A percentile compares a stretch with the other conserved stretches of the same genome.
phyloP scores from a whole-genome alignment of 345 rosid genomes.

The Salix caprea region DNA sequence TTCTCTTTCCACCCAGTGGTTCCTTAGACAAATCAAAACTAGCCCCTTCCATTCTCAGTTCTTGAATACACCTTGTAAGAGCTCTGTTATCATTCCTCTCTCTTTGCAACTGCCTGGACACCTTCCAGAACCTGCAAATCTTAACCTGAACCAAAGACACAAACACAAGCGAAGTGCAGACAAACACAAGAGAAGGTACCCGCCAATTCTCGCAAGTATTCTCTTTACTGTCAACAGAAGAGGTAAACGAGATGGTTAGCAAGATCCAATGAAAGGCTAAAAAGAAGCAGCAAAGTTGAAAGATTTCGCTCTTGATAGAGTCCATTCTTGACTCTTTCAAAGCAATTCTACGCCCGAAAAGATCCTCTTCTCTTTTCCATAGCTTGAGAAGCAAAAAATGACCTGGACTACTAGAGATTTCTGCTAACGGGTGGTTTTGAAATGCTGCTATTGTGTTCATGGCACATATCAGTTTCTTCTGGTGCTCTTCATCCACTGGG shows the following conservation, averaged over 20 bases:
- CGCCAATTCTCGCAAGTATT: constrained; percentile 70
- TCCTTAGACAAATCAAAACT: constrained; percentile 89
- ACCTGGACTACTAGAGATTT: constrained; percentile 88
- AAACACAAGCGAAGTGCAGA: constrained; percentile 60
- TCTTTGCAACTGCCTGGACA: constrained; percentile 57
- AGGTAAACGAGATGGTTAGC: constrained; percentile 56
- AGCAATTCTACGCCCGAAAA: constrained; percentile 44
- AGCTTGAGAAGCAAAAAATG: constrained; percentile 83
- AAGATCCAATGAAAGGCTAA: constrained; percentile 64
- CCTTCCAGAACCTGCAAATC: constrained; percentile 72
- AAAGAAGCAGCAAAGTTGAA: constrained; percentile 76
- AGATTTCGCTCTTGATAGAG: constrained; percentile 73
- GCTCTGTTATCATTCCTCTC: constrained; percentile 68
- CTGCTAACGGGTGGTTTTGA: constrained; percentile 83
- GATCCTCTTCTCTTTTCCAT: constrained; percentile 88
- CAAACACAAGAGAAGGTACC: constrained; percentile 58
- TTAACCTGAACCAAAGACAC: constrained; percentile 66
- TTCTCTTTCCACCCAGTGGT: constrained; percentile 66
- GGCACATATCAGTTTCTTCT: constrained; percentile 35
- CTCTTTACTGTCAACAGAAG: constrained; percentile 31
- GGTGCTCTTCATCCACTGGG: constrained; percentile 74
- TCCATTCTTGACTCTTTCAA: constrained; percentile 65
- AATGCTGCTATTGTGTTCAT: constrained; percentile 45
- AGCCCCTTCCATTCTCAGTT: constrained; percentile 90
- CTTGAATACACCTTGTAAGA: constrained; percentile 65